Base-by-base conservation (phyloP, 2,329 filamentous ascomycete genomes). In the Xylariaceae sp. region DNA sequence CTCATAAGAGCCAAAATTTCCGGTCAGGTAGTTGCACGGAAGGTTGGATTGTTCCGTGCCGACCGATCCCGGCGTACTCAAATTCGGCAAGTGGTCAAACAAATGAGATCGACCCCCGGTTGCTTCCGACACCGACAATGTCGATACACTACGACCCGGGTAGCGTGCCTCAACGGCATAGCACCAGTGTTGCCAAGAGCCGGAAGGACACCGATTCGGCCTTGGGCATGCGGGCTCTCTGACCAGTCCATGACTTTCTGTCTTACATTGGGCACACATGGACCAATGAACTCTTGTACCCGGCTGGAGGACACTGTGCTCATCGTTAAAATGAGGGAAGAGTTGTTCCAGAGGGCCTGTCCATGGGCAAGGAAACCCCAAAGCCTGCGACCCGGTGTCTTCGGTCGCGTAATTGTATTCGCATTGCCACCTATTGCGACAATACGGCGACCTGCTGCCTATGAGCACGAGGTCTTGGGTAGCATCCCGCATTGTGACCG, bases 51-150 rank as follows among this genome's bases (percentile, higher is more conserved):
- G 49, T 7, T 53, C 59, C n/a, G 59, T 57, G 2, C 49, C 57
- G 26, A 48, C 53, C n/a, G 53, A 50, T 37, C 57, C 57, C n/a
- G 52, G 30, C 15, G 54, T 53, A 9, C 42, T 49, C 44, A 45
- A 47, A 21, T 54, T 50, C 45, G 56, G 57, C 2, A 49, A 45
- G 8, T 41, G 49, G 8, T 47, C 22, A 9, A 60, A 49, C 42
- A 53, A 63, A 7, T 63, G 67, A 49, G 47, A 61, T 2, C 48
- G 59, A 16, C 63, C 58, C 16, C 66, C 66, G 8, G 65, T 67
- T 22, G 63, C 60, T 26, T 60, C 62, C 10, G 61, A 67, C 32
- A 61, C 56, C 6, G 65, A 63, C 12, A 64, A 18, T 2, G 54
- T 45, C 41, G 5, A 54, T 46, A 8, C 57, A 49, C n/a, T 47